Percentiles rank a stretch among this genome's conserved stretches.
Evolutionary conservation across 129 eudicot genomes (phyloP).

Genomic region (Helianthus tuberosus): DNA sequence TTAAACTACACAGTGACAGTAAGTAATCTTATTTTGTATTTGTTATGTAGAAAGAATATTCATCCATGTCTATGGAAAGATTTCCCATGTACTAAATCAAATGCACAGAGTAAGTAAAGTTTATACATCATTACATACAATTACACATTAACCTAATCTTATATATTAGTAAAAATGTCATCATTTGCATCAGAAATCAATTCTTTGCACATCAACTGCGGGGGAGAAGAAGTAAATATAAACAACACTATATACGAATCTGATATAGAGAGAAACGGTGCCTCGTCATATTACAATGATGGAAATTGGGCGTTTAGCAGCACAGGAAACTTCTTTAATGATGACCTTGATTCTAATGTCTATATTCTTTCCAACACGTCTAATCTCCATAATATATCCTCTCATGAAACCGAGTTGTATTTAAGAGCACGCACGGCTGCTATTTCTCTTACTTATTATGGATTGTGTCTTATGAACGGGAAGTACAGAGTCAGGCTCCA

Average conservation of each 20-base stretch:
- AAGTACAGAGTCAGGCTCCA: constrained; percentile 71
- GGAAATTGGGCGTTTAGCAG: constrained; percentile 83
- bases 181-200: constrained; percentile 45
- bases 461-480: constrained; percentile 77
- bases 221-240: constrained; percentile 55
- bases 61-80: constrained; percentile 57
- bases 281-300: constrained; percentile 50
- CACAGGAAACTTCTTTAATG: constrained; percentile 75
- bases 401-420: constrained; percentile 38
- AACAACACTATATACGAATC: constrained; percentile 40
- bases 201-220: constrained; percentile 68
- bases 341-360: constrained; percentile 59
- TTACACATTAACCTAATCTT: neutral
- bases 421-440: constrained; percentile 73
- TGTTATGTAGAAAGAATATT: constrained; percentile 35
- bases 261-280: constrained; percentile 68
- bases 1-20: neutral
- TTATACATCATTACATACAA: constrained; percentile 3
- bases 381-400: constrained; percentile 34
- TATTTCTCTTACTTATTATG: constrained; percentile 78
- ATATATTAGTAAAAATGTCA: constrained; percentile 1
- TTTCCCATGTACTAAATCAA: constrained; percentile 57
- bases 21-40: neutral
- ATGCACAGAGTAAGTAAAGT: constrained; percentile 48
- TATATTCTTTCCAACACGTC: constrained; percentile 57